phyloP scores from a whole-genome alignment of 139 green algal species.

The Chlorella sp. region DNA sequence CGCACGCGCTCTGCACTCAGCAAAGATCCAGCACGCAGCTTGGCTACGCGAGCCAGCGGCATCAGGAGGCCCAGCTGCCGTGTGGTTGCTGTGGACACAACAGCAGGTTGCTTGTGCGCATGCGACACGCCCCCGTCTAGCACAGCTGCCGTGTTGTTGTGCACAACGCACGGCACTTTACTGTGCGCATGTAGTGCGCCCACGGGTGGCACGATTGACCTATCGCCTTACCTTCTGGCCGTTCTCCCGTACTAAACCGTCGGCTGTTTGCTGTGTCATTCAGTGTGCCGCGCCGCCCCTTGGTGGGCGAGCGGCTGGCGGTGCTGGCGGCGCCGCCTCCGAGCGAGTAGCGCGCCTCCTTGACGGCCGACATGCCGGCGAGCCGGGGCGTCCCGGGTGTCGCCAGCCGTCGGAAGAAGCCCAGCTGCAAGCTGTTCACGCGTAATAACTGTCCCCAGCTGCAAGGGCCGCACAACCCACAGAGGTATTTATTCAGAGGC shows the following conservation, averaged over 20 bases:
- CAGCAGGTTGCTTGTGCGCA: no score
- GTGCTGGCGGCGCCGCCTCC: constrained; percentile 14
- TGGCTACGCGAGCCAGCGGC: neutral
- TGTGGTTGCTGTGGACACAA: neutral
- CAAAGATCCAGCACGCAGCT: neutral
- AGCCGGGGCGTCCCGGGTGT: neutral
- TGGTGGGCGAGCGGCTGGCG: constrained; percentile 21
- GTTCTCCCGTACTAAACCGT: neutral
- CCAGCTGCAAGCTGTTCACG: no score
- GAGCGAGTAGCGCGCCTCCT: constrained; percentile 31
- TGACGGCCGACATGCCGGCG: constrained; percentile 5
- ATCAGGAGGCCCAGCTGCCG: neutral
- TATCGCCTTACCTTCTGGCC: constrained; percentile 2
- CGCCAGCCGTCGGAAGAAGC: no score
- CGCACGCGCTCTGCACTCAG: constrained; percentile 53
- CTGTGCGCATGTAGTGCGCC: no score
- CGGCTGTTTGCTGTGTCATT: constrained; percentile 3
- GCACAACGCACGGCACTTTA: no score
- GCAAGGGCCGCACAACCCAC: no score
- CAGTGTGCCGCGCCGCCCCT: neutral
- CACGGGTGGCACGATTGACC: no score
- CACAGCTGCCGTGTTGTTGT: no score
- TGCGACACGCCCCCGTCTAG: no score
- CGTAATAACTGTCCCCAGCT: neutral
- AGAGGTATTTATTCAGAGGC: no score